These are phyloP conservation scores for Isoetes taiwanensis DNA, from an alignment of 75 land plant genomes.

Conservation along the genomic window DNA sequence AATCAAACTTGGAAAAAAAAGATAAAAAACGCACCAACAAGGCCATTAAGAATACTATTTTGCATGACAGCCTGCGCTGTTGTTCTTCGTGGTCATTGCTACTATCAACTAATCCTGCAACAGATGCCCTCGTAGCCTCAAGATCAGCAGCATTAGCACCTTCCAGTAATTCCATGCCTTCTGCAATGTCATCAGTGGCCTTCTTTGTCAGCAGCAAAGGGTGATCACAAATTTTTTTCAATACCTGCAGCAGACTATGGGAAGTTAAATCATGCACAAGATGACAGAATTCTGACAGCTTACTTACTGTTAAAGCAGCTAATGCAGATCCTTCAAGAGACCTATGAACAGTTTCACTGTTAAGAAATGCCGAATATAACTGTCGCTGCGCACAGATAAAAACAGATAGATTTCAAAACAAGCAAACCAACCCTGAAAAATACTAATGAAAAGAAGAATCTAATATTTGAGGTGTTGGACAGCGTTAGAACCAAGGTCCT, in stretches of 20 bases:
- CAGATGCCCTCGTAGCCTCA: slow-evolving; percentile 49
- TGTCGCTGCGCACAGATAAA: slow-evolving; percentile 36
- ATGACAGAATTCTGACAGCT: too few species aligned
- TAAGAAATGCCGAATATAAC: slow-evolving; percentile 78
- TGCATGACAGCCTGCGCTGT: slow-evolving; percentile 58
- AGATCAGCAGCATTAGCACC: slow-evolving; percentile 28
- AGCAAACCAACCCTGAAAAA: too few species aligned
- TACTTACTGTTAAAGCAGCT: slow-evolving; percentile 84
- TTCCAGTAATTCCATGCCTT: slow-evolving; percentile 78
- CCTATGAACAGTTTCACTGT: slow-evolving; percentile 61
- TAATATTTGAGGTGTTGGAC: too few species aligned
- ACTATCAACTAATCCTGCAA: slow-evolving; percentile 31
- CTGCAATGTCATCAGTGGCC: slow-evolving; percentile 82
- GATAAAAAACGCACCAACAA: slow-evolving; percentile 79
- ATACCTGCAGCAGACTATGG: slow-evolving; percentile 31
- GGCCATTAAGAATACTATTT: slow-evolving; percentile 63
- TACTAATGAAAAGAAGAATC: too few species aligned
- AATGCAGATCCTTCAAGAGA: slow-evolving; percentile 63
- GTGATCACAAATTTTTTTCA: slow-evolving; percentile 99
- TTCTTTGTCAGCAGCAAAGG: slow-evolving; percentile 79
- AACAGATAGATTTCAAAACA: too few species aligned
- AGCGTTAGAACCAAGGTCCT: too few species aligned
- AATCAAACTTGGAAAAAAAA: too few species aligned
- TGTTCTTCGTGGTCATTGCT: slow-evolving; percentile 10
- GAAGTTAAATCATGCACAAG: background rate